Evolutionary conservation across 2,329 filamentous ascomycete species (phyloP).

Genomic region (Mycosphaerella sp.): DNA sequence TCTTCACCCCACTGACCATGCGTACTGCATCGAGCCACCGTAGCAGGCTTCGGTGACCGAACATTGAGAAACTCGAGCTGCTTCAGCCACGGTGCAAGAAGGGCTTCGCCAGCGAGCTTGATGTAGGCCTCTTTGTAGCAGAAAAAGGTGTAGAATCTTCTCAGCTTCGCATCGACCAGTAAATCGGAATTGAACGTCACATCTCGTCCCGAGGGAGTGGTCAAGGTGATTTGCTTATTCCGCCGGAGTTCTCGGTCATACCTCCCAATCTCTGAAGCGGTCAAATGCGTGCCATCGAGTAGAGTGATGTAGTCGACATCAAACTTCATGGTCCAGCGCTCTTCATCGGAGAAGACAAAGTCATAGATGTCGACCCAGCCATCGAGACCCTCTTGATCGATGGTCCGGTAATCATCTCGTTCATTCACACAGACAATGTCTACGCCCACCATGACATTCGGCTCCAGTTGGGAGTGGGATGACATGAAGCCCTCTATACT

Average conservation of each 20-base stretch:
- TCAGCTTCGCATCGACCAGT: constrained; percentile 55
- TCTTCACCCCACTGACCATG: constrained; percentile 43
- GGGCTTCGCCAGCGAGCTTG: constrained; percentile 73
- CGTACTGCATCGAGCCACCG: constrained; percentile 39
- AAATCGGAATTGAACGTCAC: constrained; percentile 39
- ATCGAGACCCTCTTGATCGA: constrained; percentile 57
- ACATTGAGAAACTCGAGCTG: constrained; percentile 64
- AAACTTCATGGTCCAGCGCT: constrained; percentile 58
- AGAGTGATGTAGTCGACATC: constrained; percentile 41
- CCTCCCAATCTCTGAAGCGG: constrained; percentile 37
- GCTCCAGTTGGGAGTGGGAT: constrained; percentile 18
- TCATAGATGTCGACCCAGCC: constrained; percentile 65
- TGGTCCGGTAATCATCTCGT: constrained; percentile 54
- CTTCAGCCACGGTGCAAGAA: constrained; percentile 65
- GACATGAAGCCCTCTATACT: constrained; percentile 27
- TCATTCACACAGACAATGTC: constrained; percentile 73
- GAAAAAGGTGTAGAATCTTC: constrained; percentile 71
- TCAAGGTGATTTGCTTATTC: constrained; percentile 36
- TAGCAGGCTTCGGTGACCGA: constrained; percentile 47
- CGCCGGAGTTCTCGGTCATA: constrained; percentile 39
- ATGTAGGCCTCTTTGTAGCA: constrained; percentile 75
- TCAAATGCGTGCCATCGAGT: constrained; percentile 40
- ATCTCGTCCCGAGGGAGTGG: constrained; percentile 33
- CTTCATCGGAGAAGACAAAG: constrained; percentile 60
- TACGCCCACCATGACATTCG: constrained; percentile 54